Percentiles rank a stretch among this genome's conserved stretches.
Conservation (phyloP, 495 filamentous ascomycete genomes). For the Filosporella fistucella region DNA sequence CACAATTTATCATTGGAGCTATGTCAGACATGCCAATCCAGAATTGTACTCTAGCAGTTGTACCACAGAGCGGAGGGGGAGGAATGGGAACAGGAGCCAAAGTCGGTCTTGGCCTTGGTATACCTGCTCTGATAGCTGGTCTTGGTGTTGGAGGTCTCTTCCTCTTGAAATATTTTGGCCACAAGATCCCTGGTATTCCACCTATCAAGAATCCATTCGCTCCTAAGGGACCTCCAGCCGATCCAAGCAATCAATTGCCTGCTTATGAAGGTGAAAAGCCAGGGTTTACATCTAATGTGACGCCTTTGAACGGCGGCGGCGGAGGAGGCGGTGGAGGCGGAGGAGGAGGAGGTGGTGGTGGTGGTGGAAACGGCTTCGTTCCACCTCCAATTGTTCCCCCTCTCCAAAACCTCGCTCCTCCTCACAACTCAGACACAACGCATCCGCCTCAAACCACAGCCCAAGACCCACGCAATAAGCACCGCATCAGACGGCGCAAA, state of each 20-base stretch:
- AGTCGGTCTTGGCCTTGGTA: conserved; percentile 22
- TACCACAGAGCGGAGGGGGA: background rate
- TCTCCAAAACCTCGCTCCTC: no score
- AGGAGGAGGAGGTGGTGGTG: background rate
- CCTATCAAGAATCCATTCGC: conserved; percentile 10
- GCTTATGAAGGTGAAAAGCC: background rate
- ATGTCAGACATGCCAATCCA: conserved; percentile 24
- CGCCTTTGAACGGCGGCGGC: background rate
- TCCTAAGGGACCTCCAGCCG: background rate
- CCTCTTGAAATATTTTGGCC: conserved; percentile 5
- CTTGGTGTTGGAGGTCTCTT: conserved; percentile 9
- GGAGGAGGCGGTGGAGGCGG: background rate
- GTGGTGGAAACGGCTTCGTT: background rate
- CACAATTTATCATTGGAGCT: conserved; percentile 23
- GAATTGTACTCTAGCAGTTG: conserved; percentile 28
- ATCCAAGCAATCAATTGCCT: background rate
- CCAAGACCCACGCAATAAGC: background rate
- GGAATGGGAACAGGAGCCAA: conserved; percentile 25
- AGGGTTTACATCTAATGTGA: background rate
- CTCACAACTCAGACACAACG: no score
- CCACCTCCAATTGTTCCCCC: background rate
- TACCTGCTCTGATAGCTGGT: conserved; percentile 7
- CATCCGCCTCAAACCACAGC: background rate
- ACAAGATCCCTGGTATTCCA: conserved; percentile 10
- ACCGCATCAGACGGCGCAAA: conserved; percentile 3